phyloP scores from a whole-genome alignment of 345 rosid genomes.

The Cochlearia excelsa region DNA sequence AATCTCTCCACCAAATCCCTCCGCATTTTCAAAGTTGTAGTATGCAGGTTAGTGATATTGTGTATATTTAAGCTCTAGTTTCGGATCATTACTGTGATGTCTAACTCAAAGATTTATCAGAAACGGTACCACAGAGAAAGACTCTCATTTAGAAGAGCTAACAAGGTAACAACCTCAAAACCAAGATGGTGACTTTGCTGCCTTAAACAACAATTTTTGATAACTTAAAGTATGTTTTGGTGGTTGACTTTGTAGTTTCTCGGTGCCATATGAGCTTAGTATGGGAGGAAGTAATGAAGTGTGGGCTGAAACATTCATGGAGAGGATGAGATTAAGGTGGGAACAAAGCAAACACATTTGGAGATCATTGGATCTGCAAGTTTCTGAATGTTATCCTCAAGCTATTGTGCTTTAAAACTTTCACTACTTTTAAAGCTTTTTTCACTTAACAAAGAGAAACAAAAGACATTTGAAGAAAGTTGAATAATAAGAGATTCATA shows the following conservation, averaged over 20 bases:
- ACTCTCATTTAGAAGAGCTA: slow-evolving; percentile 56
- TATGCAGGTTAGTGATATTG: slow-evolving; percentile 50
- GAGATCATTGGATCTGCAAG: slow-evolving; percentile 67
- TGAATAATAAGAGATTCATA: slow-evolving; percentile 6
- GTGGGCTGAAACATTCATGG: slow-evolving; percentile 68
- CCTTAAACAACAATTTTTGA: not conserved
- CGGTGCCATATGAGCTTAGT: slow-evolving; percentile 89
- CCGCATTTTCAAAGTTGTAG: slow-evolving; percentile 60
- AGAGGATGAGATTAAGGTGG: slow-evolving; percentile 51
- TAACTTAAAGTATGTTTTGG: slow-evolving; percentile 3
- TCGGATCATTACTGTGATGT: slow-evolving; percentile 18
- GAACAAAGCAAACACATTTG: slow-evolving; percentile 62
- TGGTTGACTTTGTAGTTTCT: slow-evolving; percentile 49
- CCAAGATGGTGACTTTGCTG: slow-evolving; percentile 7
- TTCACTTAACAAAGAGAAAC: too few relatives aligned
- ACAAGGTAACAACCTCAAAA: slow-evolving; percentile 53
- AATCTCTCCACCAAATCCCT: slow-evolving; percentile 87
- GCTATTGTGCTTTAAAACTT: slow-evolving; percentile 62
- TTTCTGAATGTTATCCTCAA: slow-evolving; percentile 76
- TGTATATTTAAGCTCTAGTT: not conserved
- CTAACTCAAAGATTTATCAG: slow-evolving; percentile 39
- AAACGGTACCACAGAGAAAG: slow-evolving; percentile 32
- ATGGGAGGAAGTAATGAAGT: slow-evolving; percentile 71
- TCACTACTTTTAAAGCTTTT: not conserved
- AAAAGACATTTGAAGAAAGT: not conserved